Percentiles rank a stretch among this genome's conserved stretches.
These are phyloP conservation scores for Arachnopeziza araneosa DNA, from an alignment of 2,329 filamentous ascomycete species.

Conservation along the genomic window DNA sequence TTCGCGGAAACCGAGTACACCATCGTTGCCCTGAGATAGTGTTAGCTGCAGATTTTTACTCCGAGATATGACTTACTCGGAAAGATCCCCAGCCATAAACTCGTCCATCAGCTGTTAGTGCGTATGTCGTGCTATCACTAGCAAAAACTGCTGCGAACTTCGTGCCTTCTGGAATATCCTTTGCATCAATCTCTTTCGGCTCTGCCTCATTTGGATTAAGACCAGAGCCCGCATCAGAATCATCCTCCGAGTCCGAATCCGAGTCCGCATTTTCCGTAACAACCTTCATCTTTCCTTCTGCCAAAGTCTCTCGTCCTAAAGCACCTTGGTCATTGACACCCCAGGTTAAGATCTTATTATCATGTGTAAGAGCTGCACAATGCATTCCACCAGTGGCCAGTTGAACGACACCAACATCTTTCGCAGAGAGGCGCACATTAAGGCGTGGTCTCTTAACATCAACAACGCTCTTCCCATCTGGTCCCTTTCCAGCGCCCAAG, in stretches of 20 bases:
- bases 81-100: conserved; percentile 86
- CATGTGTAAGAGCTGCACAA: conserved; percentile 66
- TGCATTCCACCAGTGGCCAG: conserved; percentile 81
- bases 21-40: conserved; percentile 50
- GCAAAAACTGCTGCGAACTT: conserved; percentile 63
- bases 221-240: conserved; percentile 45
- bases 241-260: conserved; percentile 35
- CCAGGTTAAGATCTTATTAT: conserved; percentile 81
- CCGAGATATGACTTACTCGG: conserved; percentile 43
- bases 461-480: conserved; percentile 51
- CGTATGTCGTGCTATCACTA: conserved; percentile 71
- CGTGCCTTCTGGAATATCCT: conserved; percentile 55
- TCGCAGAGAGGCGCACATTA: conserved; percentile 53
- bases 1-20: conserved; percentile 50
- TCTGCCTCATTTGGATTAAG: conserved; percentile 70
- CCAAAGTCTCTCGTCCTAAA: conserved; percentile 67
- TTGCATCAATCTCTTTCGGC: conserved; percentile 53
- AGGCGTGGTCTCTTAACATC: conserved; percentile 71
- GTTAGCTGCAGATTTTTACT: conserved; percentile 10
- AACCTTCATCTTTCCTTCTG: conserved; percentile 58
- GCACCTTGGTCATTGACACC: conserved; percentile 83
- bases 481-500: conserved; percentile 60
- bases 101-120: conserved; percentile 65
- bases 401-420: conserved; percentile 63
- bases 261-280: conserved; percentile 46